Percentiles rank a stretch among this genome's conserved stretches.
Evolutionary conservation across 345 rosid species (phyloP).

Genomic region (Pugionium cornutum): DNA sequence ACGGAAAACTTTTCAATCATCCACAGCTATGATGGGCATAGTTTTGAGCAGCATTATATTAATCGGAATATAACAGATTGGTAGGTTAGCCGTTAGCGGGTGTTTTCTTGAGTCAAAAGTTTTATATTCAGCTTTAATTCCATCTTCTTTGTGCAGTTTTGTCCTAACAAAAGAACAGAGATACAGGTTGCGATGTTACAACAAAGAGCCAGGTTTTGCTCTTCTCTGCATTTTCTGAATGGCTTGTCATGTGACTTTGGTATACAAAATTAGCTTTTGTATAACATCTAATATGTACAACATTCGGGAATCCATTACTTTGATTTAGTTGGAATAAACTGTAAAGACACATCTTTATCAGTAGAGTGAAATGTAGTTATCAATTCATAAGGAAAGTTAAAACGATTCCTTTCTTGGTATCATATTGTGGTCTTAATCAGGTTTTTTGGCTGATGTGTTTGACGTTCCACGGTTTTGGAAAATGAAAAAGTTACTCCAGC

Average conservation of each 20-base stretch:
- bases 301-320: not conserved
- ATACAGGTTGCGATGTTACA: conserved; percentile 71
- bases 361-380: not conserved
- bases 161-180: conserved; percentile 70
- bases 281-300: not conserved
- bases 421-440: conserved; percentile 44
- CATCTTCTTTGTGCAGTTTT: conserved; percentile 48
- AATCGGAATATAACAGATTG: conserved; percentile 44
- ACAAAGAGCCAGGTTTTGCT: conserved; percentile 60
- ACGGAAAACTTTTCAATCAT: conserved; percentile 65
- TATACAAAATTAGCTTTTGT: no score
- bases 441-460: conserved; percentile 51
- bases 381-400: not conserved
- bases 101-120: not conserved
- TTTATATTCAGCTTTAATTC: conserved; percentile 1
- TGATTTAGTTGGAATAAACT: not conserved
- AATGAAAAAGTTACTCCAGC: conserved; percentile 55
- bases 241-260: not conserved
- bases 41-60: conserved; percentile 65
- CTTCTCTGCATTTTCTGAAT: conserved; percentile 31
- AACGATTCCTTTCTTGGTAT: not conserved
- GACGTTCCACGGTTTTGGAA: conserved; percentile 67
- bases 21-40: conserved; percentile 61
- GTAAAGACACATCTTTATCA: not conserved
- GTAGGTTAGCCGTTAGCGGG: conserved; percentile 34